Conservation (phyloP, 202 grass and related monocot genomes). For the Digitaria exilis region DNA sequence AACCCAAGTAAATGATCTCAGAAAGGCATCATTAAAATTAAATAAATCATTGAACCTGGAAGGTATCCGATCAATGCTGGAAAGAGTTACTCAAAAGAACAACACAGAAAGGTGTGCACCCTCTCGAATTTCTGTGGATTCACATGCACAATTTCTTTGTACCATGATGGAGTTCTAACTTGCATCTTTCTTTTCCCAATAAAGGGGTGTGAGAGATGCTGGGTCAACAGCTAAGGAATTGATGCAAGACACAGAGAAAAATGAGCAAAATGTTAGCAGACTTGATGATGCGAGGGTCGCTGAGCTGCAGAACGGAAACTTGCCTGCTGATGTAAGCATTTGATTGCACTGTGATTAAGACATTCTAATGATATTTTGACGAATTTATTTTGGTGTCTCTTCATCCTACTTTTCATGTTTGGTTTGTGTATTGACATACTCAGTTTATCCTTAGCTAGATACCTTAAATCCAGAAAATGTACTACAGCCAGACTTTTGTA, state of each 20-base stretch:
- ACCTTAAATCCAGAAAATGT: neutral
- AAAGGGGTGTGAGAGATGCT: conserved; percentile 59
- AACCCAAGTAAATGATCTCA: conserved; percentile 49
- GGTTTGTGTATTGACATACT: neutral
- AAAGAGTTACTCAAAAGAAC: conserved; percentile 56
- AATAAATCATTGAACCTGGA: conserved; percentile 63
- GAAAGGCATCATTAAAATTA: conserved; percentile 58
- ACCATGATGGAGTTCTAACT: conserved; percentile 23
- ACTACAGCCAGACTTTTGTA: neutral
- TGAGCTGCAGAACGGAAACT: conserved; percentile 58
- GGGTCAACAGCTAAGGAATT: conserved; percentile 55
- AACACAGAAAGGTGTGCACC: conserved; percentile 56
- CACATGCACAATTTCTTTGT: neutral
- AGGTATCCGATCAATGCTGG: conserved; percentile 68
- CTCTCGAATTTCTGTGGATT: neutral
- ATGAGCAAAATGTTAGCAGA: conserved; percentile 41
- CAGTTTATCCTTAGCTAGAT: neutral
- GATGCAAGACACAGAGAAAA: conserved; percentile 41
- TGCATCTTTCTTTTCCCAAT: conserved; percentile 18
- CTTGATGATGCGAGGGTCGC: conserved; percentile 48
- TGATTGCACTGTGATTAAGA: conserved; percentile 8
- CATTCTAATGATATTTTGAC: neutral
- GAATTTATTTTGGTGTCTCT: neutral
- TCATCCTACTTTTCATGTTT: neutral
- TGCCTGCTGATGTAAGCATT: conserved; percentile 54